phyloP scores from a whole-genome alignment of 164 flowering plant species.

The Brasenia schreberi region DNA sequence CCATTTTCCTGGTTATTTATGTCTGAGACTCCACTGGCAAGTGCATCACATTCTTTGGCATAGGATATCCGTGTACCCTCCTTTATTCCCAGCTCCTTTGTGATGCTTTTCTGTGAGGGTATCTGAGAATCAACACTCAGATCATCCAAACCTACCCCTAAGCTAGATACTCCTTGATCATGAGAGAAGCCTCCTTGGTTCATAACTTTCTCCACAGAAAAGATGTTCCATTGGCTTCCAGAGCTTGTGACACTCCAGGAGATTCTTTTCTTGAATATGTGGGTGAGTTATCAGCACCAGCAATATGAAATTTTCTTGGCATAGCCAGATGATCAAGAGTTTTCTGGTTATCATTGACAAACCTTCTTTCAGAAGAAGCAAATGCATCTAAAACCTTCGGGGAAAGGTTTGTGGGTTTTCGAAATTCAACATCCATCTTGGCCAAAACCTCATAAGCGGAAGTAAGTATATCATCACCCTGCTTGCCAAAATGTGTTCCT shows the following conservation, averaged over 20 bases:
- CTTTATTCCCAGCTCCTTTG: background rate
- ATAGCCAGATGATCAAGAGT: background rate
- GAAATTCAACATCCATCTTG: background rate
- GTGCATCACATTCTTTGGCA: background rate
- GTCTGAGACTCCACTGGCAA: slow-evolving; percentile 3
- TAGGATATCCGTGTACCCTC: background rate
- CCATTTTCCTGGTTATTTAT: slow-evolving; percentile 13
- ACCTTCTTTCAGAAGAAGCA: background rate
- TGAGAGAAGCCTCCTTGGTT: background rate
- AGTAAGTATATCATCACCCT: background rate
- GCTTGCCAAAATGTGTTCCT: background rate
- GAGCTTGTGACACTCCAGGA: background rate
- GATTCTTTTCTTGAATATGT: background rate
- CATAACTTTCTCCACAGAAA: background rate
- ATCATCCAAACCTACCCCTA: background rate
- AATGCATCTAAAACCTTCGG: background rate
- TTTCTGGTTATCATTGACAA: background rate
- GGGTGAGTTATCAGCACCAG: background rate
- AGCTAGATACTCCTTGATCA: background rate
- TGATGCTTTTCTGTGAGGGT: background rate
- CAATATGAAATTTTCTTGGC: background rate
- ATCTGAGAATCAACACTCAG: background rate
- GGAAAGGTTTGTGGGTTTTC: background rate
- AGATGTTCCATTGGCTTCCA: background rate
- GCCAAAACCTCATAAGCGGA: background rate